phyloP scores from a whole-genome alignment of 345 rosid species.

The Eucalyptus brandiana region DNA sequence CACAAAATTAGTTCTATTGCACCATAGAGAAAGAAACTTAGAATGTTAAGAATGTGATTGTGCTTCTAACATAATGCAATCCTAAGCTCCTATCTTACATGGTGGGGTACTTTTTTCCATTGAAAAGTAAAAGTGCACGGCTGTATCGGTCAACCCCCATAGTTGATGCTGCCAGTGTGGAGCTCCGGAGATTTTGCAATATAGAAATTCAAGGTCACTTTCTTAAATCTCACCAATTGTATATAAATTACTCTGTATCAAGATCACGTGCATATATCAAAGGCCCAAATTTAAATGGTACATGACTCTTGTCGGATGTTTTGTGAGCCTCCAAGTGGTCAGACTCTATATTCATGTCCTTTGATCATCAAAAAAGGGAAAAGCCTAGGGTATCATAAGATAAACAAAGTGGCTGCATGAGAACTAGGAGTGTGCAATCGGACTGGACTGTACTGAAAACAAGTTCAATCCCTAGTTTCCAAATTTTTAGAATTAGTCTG shows the following conservation, averaged over 20 bases:
- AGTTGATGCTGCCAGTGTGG: not conserved
- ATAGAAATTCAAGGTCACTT: not conserved
- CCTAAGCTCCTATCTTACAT: not conserved
- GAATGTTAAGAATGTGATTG: not conserved
- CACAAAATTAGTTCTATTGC: not conserved
- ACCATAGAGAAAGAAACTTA: not conserved
- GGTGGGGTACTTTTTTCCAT: not conserved
- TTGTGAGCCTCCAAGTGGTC: not conserved
- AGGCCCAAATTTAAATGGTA: not conserved
- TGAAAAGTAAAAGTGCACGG: not conserved
- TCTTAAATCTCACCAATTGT: not conserved
- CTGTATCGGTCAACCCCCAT: not conserved
- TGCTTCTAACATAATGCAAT: not conserved
- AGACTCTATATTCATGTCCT: rapidly evolving
- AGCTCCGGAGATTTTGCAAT: not conserved
- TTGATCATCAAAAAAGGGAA: not conserved
- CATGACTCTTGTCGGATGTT: not conserved
- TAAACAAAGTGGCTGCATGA: not conserved
- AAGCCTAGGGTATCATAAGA: not conserved
- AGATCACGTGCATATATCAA: not conserved
- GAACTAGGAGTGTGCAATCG: rapidly evolving
- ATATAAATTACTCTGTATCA: not conserved
- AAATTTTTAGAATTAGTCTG: no score
- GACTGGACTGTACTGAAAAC: rapidly evolving
- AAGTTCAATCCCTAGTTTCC: rapidly evolving